Evolutionary conservation across 2,329 filamentous ascomycete genomes (phyloP).

Genomic region (Chaetothyriales sp.): DNA sequence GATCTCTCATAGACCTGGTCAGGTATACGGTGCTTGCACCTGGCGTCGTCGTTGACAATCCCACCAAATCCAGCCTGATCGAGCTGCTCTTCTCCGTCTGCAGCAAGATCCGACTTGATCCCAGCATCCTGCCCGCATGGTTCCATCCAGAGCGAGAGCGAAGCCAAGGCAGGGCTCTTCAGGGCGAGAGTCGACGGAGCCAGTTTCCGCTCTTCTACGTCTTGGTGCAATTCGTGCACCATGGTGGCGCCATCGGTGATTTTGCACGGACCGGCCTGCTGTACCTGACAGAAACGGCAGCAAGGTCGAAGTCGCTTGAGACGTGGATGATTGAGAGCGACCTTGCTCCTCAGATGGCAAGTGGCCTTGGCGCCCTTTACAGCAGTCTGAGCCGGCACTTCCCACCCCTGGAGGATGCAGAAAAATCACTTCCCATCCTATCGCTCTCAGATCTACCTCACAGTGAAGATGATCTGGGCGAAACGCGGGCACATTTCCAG

Average conservation of each 20-base stretch:
- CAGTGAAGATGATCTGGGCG: constrained; percentile 57
- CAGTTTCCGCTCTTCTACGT: constrained; percentile 96
- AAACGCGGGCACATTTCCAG: constrained; percentile 62
- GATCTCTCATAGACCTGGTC: constrained; percentile 74
- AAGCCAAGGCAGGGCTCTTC: constrained; percentile 32
- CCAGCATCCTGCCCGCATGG: constrained; percentile 78
- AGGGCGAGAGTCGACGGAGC: constrained; percentile 71
- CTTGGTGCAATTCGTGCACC: constrained; percentile 89
- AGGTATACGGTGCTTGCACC: constrained; percentile 51
- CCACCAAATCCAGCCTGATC: constrained; percentile 78
- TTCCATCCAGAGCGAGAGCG: constrained; percentile 51
- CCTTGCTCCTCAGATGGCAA: constrained; percentile 92
- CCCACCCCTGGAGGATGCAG: constrained; percentile 59
- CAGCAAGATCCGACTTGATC: constrained; percentile 85
- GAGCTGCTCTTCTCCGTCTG: constrained; percentile 92
- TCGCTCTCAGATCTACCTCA: constrained; percentile 80
- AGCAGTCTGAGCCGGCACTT: constrained; percentile 60
- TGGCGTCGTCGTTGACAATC: constrained; percentile 51
- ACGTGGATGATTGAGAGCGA: constrained; percentile 97
- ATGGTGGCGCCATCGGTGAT: constrained; percentile 86
- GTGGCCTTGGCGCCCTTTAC: constrained; percentile 68
- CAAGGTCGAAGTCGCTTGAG: constrained; percentile 67
- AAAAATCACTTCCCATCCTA: constrained; percentile 62
- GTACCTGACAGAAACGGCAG: constrained; percentile 90
- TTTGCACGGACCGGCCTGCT: constrained; percentile 88